A percentile compares a stretch with the other conserved stretches of the same genome.
phyloP scores from a whole-genome alignment of 257 asterid species.

The Solanum bukasovii region DNA sequence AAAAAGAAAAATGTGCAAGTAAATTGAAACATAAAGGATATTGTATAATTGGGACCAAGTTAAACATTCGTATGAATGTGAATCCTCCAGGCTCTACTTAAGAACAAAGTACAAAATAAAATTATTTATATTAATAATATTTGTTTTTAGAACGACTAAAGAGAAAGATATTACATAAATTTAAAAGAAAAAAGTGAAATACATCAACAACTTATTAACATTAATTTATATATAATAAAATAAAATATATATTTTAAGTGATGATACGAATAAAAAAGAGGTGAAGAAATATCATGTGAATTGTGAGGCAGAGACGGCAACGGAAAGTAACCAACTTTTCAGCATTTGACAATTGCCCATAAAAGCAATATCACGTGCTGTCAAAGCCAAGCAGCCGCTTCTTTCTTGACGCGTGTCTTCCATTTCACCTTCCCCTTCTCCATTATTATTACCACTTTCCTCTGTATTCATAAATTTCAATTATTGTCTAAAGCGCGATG shows the following conservation, averaged over 20 bases:
- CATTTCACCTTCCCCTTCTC: background rate
- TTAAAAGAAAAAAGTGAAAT: too few relatives aligned
- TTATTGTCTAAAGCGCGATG: background rate
- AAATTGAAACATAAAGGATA: background rate
- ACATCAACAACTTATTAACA: too few relatives aligned
- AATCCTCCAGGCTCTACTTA: background rate
- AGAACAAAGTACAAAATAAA: background rate
- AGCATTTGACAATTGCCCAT: background rate
- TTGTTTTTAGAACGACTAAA: background rate
- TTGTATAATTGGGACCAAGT: background rate
- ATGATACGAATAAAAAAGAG: background rate
- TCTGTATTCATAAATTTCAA: background rate
- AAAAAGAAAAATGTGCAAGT: background rate
- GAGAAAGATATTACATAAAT: background rate
- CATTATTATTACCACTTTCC: background rate
- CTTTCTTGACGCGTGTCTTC: slow-evolving; percentile 10
- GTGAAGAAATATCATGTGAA: background rate
- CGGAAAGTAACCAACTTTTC: background rate
- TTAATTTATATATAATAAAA: too few relatives aligned
- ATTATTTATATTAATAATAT: too few relatives aligned
- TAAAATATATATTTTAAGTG: too few relatives aligned
- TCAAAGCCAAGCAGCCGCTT: slow-evolving; percentile 1
- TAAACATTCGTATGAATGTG: background rate
- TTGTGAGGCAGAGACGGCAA: slow-evolving; percentile 17
- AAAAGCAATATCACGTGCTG: slow-evolving; percentile 5